Percentiles rank a stretch among this genome's conserved stretches.
phyloP scores from a whole-genome alignment of 75 land plant species.

The Cryptomeria japonica region DNA sequence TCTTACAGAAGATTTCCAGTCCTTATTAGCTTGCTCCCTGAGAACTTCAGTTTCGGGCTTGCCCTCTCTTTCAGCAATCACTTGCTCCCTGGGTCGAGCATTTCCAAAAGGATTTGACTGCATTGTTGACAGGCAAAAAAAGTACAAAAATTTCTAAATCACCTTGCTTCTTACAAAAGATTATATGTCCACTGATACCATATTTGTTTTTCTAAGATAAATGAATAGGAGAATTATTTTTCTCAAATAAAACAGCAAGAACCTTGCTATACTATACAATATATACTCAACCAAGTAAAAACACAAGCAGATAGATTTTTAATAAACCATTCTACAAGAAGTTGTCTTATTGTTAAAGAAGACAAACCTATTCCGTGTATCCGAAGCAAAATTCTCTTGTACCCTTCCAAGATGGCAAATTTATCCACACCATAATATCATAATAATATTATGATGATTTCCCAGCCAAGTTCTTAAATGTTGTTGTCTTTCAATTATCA shows the following conservation, averaged over 20 bases:
- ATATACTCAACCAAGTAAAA: not conserved
- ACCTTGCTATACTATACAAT: constrained; percentile 1
- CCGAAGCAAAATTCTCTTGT: not conserved
- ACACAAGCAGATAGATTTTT: not conserved
- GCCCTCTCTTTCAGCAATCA: constrained; percentile 44
- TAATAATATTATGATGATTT: not conserved
- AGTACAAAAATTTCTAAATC: not conserved
- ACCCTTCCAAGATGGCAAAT: not conserved
- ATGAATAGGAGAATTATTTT: not conserved
- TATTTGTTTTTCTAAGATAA: not conserved
- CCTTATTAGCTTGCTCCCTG: constrained; percentile 44
- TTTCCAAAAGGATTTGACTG: constrained; percentile 50
- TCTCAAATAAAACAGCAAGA: not conserved
- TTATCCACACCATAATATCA: not conserved
- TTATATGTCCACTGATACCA: not conserved
- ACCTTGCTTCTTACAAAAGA: not conserved
- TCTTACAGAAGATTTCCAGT: constrained; percentile 38
- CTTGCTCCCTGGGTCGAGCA: constrained; percentile 50
- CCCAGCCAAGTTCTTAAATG: not conserved
- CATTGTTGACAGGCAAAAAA: constrained; percentile 11
- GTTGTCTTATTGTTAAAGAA: not conserved
- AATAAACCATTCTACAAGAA: not conserved
- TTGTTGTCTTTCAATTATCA: not conserved
- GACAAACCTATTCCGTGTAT: not conserved
- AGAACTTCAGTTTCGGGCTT: constrained; percentile 41